A percentile compares a stretch with the other conserved stretches of the same genome.
Conservation (phyloP, 345 rosid species). For the Salix purpurea region DNA sequence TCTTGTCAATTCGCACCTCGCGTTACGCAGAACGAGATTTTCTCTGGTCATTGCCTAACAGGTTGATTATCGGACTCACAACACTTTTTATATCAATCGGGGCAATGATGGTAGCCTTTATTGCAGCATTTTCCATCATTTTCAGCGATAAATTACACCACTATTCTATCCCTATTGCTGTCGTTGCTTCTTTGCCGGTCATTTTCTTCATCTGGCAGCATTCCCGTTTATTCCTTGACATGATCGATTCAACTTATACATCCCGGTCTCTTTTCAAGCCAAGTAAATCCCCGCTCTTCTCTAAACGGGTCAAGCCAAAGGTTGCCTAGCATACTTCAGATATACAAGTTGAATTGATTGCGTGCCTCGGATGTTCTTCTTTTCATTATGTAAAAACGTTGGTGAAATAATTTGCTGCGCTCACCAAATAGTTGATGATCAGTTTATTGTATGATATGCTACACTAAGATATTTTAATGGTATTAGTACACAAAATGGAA, state of each 20-base stretch:
- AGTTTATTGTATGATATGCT: no score
- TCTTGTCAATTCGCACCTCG: conserved; percentile 14
- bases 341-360: no score
- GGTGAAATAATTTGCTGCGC: no score
- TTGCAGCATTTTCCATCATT: not conserved
- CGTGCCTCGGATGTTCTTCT: no score
- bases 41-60: not conserved
- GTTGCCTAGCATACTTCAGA: no score
- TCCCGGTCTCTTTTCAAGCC: not conserved
- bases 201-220: not conserved
- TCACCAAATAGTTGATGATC: no score
- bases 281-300: not conserved
- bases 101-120: conserved; percentile 15
- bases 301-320: not conserved
- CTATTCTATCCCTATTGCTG: not conserved
- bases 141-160: not conserved
- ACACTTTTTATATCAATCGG: conserved; percentile 10
- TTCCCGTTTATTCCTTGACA: not conserved
- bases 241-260: not conserved
- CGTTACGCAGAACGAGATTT: not conserved
- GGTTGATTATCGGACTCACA: not conserved
- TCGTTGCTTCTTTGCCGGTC: not conserved
- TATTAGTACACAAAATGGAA: no score
- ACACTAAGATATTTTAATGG: no score
- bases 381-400: no score